Evolutionary conservation across 2,329 filamentous ascomycete genomes (phyloP).

Genomic region (Aureobasidium namibiae): DNA sequence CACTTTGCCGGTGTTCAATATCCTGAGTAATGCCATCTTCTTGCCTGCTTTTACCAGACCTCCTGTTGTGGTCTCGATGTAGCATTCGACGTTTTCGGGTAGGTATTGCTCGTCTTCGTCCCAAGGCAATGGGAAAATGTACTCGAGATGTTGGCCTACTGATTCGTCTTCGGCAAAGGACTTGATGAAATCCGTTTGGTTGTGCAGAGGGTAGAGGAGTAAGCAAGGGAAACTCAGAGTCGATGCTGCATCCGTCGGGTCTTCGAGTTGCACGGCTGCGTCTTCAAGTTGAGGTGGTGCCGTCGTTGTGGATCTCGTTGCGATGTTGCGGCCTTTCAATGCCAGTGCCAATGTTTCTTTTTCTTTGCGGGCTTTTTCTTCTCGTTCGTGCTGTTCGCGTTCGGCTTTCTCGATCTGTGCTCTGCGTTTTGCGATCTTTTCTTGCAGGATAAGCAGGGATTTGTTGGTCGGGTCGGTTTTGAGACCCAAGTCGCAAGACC

Average conservation of each 20-base stretch:
- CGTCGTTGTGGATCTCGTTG: conserved; percentile 51
- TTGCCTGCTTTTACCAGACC: conserved; percentile 85
- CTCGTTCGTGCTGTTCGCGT: conserved; percentile 47
- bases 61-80: conserved; percentile 72
- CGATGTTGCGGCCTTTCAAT: conserved; percentile 63
- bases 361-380: conserved; percentile 48
- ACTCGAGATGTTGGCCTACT: conserved; percentile 68
- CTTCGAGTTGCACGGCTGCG: conserved; percentile 60
- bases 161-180: conserved; percentile 69
- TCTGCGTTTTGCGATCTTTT: conserved; percentile 55
- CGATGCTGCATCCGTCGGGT: conserved; percentile 65
- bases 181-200: conserved; percentile 87
- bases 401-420: conserved; percentile 48
- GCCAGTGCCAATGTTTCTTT: conserved; percentile 42
- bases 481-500: conserved; percentile 68
- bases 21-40: conserved; percentile 68
- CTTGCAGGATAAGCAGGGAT: conserved; percentile 53
- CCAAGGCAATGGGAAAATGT: conserved; percentile 86
- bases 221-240: conserved; percentile 69
- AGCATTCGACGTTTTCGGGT: conserved; percentile 65
- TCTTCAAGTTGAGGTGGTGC: conserved; percentile 84
- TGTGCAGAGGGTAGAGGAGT: conserved; percentile 73
- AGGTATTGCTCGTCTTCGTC: conserved; percentile 62
- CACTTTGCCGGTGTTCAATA: conserved; percentile 66
- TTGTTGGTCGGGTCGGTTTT: conserved; percentile 62